Percentiles rank a stretch among this genome's conserved stretches.
phyloP scores from a whole-genome alignment of 257 asterid species.

The Parsonsia alboflavescens region DNA sequence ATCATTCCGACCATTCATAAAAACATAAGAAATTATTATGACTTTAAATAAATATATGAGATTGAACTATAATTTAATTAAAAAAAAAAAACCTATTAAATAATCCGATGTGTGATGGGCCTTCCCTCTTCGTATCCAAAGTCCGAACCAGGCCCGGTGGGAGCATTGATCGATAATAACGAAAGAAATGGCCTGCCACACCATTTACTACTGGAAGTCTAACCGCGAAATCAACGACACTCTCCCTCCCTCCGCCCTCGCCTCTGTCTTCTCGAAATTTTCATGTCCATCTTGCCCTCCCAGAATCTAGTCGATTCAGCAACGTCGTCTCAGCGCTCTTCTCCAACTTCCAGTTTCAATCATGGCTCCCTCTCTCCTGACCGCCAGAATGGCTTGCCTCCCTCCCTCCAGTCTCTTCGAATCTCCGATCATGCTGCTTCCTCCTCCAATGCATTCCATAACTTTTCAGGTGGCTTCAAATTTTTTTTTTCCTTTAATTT shows the following conservation, averaged over 20 bases:
- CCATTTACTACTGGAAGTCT: neutral
- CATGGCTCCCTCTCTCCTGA: conserved; percentile 41
- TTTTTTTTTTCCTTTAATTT: neutral
- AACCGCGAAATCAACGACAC: conserved; percentile 4
- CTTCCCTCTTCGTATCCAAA: neutral
- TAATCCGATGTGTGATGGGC: neutral
- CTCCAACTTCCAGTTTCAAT: conserved; percentile 21
- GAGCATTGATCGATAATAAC: neutral
- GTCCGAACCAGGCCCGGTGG: too few relatives aligned
- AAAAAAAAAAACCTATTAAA: too few relatives aligned
- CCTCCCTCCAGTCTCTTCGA: conserved; percentile 23
- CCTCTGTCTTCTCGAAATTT: conserved; percentile 16
- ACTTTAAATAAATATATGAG: too few relatives aligned
- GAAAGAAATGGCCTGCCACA: too few relatives aligned
- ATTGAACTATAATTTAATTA: too few relatives aligned
- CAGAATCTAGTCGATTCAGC: conserved; percentile 42
- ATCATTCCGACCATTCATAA: too few relatives aligned
- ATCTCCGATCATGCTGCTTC: conserved; percentile 24
- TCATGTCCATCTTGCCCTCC: conserved; percentile 90
- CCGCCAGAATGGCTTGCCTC: conserved; percentile 11
- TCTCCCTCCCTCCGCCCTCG: neutral
- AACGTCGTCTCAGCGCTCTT: conserved; percentile 34
- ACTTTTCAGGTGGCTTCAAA: conserved; percentile 37
- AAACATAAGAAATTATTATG: too few relatives aligned
- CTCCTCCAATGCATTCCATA: conserved; percentile 21